Evolutionary conservation across 306 rosid genomes (phyloP), one percentile per base, ranked within the genome.

Genomic region (Malus fusca): DNA sequence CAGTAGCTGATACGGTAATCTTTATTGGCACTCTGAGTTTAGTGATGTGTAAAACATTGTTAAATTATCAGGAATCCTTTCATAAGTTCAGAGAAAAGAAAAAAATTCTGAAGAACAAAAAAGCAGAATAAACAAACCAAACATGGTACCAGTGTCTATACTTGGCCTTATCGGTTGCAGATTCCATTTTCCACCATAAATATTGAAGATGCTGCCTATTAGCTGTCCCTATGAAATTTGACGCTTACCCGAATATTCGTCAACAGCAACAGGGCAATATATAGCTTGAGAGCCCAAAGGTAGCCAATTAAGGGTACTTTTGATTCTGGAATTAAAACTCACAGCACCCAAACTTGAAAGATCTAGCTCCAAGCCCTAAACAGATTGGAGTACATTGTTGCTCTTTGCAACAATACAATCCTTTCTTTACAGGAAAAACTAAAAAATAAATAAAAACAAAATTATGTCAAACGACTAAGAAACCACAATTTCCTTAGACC

Each of bases 1-100:
- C 84, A 42, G 87, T 90, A 63, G 97, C 97, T 64, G 99, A 92
- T 60, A 95, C 96, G 40, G 97, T 92, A 44, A 97, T 95, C 86
- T 92, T 95, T 71, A 92, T 95, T 69, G 97, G 99, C 78, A 95
- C 97, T 48, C 99, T 97, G 62, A 95, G 97, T 82, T 95, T 95
- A 84, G 97, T 94, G 85, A 72, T 58, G 80, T 21, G 33, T 62
- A 64, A 66, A 70, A 76, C 73, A 76, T 28, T 23, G 37, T 18
- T 4, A 17, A 61, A 55, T 56, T 43, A 13, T 40, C 70, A 43
- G 33, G 76, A 64, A 46, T 6, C 37, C 46, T 21, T 11, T 33
- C 35, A 55, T 26, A 42, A 25, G 37, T 18, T 33, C 53, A 73
- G 25, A 26, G 35, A 40, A 71, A 25, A 65, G 31, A 66, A 46